Conservation (phyloP, 495 filamentous ascomycete species). For the Jackrogersella multiformis region DNA sequence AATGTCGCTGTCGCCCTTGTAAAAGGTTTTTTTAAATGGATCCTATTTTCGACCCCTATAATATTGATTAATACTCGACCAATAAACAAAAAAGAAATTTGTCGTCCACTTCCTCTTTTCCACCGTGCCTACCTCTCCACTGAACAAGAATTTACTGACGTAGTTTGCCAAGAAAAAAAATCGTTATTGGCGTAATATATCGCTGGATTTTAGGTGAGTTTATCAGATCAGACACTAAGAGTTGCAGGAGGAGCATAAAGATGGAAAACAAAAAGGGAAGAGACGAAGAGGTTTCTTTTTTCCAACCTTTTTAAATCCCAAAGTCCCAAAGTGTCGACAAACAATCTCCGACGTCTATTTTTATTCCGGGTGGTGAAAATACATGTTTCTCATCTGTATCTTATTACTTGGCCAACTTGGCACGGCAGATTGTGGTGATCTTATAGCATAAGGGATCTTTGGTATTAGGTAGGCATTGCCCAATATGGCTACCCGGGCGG, state of each 20-base stretch:
- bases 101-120: too few relatives aligned
- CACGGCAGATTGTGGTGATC: conserved; percentile 17
- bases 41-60: too few relatives aligned
- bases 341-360: conserved; percentile 29
- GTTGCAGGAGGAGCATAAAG: background rate
- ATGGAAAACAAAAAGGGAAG: background rate
- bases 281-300: too few relatives aligned
- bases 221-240: background rate
- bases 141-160: too few relatives aligned
- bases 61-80: too few relatives aligned
- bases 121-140: too few relatives aligned
- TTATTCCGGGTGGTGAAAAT: conserved; percentile 21
- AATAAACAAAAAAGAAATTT: too few relatives aligned
- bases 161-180: background rate
- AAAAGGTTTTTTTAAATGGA: too few relatives aligned
- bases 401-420: conserved; percentile 17
- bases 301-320: background rate
- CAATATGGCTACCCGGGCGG: conserved; percentile 24
- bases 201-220: background rate
- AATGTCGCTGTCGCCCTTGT: background rate
- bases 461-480: conserved; percentile 14
- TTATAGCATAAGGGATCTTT: conserved; percentile 22
- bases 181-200: conserved; percentile 1
- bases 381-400: conserved; percentile 28
- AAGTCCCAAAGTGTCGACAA: conserved; percentile 9